Conservation (phyloP, 352 stramenopile species). For the Globisporangium iwayamae region DNA sequence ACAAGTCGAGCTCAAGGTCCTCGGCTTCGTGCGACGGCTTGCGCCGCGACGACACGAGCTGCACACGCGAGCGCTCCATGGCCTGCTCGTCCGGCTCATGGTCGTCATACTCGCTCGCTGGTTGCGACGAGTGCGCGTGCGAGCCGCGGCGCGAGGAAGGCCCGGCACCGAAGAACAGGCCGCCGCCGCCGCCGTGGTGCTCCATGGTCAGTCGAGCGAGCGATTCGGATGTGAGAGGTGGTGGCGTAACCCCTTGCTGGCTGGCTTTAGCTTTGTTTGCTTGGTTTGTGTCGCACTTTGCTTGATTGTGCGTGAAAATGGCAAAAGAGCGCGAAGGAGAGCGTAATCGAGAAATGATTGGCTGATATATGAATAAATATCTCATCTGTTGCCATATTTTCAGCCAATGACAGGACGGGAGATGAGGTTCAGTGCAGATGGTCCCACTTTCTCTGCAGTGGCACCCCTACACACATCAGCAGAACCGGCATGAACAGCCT, state of each 20-base stretch:
- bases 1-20: conserved; percentile 26
- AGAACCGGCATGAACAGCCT: too few species aligned
- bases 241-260: neutral
- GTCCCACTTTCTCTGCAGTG: neutral
- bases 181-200: conserved; percentile 15
- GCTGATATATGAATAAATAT: neutral
- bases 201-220: conserved; percentile 21
- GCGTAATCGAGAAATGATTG: neutral
- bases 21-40: conserved; percentile 31
- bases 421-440: neutral
- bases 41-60: conserved; percentile 39
- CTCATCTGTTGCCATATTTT: neutral
- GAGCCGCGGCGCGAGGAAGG: neutral
- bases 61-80: conserved; percentile 37
- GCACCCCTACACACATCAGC: neutral
- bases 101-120: neutral
- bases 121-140: conserved; percentile 5
- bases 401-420: neutral
- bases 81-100: conserved; percentile 8
- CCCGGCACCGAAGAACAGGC: conserved; percentile 4
- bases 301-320: too few species aligned
- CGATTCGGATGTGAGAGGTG: neutral
- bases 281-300: neutral
- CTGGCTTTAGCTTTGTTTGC: neutral
- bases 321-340: neutral